phyloP scores from a whole-genome alignment of 2,329 filamentous ascomycete species.

The Chaetomium olivaceum region DNA sequence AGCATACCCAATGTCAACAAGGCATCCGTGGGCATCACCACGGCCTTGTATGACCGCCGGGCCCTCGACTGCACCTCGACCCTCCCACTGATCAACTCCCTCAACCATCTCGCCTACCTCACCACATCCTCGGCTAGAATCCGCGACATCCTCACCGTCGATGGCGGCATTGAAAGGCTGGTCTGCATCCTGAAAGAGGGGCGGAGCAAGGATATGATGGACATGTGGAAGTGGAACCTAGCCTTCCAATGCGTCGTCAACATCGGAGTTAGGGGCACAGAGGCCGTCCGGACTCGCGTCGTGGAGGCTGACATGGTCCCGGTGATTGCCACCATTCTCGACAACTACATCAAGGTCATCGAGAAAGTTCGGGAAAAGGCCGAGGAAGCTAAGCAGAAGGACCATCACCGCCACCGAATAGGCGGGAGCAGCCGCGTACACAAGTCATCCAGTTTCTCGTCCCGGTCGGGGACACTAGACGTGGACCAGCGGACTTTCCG shows the following conservation, averaged over 20 bases:
- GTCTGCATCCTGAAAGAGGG: constrained; percentile 98
- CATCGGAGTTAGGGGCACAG: constrained; percentile 93
- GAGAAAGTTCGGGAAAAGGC: constrained; percentile 87
- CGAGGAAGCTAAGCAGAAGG: constrained; percentile 77
- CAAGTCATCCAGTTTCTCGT: constrained; percentile 56
- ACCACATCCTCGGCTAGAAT: constrained; percentile 97
- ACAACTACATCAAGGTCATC: constrained; percentile 97
- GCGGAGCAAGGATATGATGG: constrained; percentile 97
- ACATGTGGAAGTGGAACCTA: constrained; percentile 99
- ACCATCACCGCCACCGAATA: constrained; percentile 52
- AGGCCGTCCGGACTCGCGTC: constrained; percentile 88
- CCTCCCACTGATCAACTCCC: constrained; percentile 94
- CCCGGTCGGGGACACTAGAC: constrained; percentile 55
- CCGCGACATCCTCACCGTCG: constrained; percentile 94
- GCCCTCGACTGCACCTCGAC: constrained; percentile 98
- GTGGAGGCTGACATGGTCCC: constrained; percentile 99
- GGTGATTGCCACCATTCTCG: constrained; percentile 95
- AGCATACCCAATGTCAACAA: constrained; percentile 99
- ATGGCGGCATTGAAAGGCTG: constrained; percentile 94
- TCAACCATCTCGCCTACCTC: constrained; percentile 97
- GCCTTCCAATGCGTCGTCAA: constrained; percentile 99
- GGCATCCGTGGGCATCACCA: constrained; percentile 92
- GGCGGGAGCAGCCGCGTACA: constrained; percentile 51
- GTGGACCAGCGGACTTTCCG: constrained; percentile 64
- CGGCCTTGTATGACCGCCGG: constrained; percentile 93